These are phyloP conservation scores for Stipa capillata DNA, from an alignment of 176 grass and related monocot species.

Conservation along the genomic window DNA sequence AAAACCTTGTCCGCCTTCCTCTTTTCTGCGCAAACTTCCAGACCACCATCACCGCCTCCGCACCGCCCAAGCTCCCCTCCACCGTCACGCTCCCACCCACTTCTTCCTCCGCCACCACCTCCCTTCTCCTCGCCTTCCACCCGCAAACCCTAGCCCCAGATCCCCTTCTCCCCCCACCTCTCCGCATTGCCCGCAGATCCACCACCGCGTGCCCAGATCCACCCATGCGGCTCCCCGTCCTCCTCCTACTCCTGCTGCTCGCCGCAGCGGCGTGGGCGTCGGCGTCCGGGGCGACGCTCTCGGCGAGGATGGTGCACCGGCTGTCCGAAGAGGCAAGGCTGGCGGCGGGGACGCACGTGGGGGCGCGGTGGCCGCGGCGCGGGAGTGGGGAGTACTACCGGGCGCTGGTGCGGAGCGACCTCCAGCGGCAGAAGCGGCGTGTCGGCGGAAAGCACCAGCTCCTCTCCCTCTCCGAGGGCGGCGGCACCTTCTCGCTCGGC, in stretches of 20 bases:
- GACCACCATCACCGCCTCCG: slow-evolving; percentile 15
- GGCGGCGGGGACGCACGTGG: slow-evolving; percentile 17
- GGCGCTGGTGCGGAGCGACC: slow-evolving; percentile 62
- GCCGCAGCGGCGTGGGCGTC: background rate
- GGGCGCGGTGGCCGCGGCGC: slow-evolving; percentile 43
- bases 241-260: slow-evolving; percentile 8
- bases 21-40: slow-evolving; percentile 28
- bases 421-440: slow-evolving; percentile 56
- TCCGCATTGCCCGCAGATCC: slow-evolving; percentile 37
- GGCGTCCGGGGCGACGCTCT: slow-evolving; percentile 23
- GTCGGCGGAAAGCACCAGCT: slow-evolving; percentile 43
- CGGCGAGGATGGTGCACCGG: slow-evolving; percentile 70
- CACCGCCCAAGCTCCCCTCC: slow-evolving; percentile 22
- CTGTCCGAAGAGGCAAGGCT: slow-evolving; percentile 72
- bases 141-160: slow-evolving; percentile 16
- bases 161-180: background rate
- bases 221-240: slow-evolving; percentile 19
- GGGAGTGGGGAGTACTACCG: slow-evolving; percentile 73
- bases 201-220: slow-evolving; percentile 40
- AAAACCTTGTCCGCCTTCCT: slow-evolving; percentile 18
- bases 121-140: background rate
- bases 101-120: background rate
- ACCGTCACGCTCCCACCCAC: slow-evolving; percentile 2
- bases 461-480: slow-evolving; percentile 57
- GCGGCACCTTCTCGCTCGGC: slow-evolving; percentile 34